These are phyloP conservation scores for Backusella parvicylindrica DNA, from an alignment of 192 early-diverging fungal species.

Conservation along the genomic window DNA sequence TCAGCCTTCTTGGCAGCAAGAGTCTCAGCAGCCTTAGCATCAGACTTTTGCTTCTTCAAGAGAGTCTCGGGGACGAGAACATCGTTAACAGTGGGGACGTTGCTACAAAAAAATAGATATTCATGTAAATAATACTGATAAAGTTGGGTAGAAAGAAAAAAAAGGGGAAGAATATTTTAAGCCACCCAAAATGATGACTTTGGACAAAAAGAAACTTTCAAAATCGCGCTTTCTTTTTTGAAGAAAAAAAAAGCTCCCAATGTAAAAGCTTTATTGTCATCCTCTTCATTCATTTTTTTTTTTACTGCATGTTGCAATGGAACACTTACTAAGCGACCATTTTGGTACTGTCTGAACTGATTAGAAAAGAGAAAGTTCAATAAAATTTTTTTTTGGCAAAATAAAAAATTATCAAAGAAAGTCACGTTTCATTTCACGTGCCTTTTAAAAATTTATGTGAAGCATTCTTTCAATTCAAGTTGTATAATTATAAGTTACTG, in stretches of 20 bases:
- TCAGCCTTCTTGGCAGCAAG: constrained; percentile 48
- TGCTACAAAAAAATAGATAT: constrained; percentile 39
- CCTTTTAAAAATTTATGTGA: neutral
- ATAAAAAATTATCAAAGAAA: neutral
- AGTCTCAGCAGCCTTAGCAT: constrained; percentile 69
- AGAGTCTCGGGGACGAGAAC: constrained; percentile 83
- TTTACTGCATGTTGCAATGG: neutral
- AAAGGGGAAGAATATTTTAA: constrained; percentile 9
- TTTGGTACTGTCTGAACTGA: constrained; percentile 12
- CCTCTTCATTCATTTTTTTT: neutral
- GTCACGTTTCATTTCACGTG: neutral
- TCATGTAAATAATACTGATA: neutral
- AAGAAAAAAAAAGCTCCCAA: neutral
- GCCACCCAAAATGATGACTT: constrained; percentile 7
- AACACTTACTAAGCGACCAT: constrained; percentile 22
- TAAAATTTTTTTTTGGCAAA: neutral
- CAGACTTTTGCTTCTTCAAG: constrained; percentile 81
- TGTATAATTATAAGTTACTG: no score
- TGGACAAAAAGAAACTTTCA: neutral
- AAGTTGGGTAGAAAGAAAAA: constrained; percentile 2
- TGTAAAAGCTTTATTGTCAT: neutral
- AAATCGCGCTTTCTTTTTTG: neutral
- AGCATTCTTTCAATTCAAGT: no score
- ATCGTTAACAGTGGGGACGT: constrained; percentile 61
- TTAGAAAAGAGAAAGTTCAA: constrained; percentile 16